These are phyloP conservation scores for Pichia inconspicua DNA, from an alignment of 1,139 yeast genomes.

Conservation along the genomic window DNA sequence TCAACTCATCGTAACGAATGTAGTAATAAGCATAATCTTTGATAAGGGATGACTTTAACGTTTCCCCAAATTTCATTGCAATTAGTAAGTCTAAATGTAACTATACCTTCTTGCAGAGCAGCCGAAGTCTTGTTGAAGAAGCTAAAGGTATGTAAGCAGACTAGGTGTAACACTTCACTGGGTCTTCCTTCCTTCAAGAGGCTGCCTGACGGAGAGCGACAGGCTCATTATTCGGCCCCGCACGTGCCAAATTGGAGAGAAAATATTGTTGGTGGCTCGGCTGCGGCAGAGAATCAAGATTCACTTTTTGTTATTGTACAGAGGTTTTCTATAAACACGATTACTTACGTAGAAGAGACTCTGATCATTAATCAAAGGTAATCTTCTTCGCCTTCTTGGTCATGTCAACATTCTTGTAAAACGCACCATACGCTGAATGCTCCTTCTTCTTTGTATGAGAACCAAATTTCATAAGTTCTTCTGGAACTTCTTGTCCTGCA, in stretches of 20 bases:
- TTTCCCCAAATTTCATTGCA: slow-evolving; percentile 70
- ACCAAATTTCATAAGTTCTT: slow-evolving; percentile 88
- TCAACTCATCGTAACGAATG: slow-evolving; percentile 83
- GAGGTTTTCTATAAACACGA: not conserved
- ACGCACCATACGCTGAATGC: slow-evolving; percentile 94
- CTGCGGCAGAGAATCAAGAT: no score
- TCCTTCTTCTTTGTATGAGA: slow-evolving; percentile 97
- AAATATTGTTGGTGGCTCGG: not conserved
- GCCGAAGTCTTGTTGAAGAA: not conserved
- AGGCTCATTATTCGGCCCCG: not conserved
- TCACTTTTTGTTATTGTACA: not conserved
- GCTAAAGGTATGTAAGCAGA: not conserved
- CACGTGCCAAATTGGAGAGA: not conserved
- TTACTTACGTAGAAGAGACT: not conserved
- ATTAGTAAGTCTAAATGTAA: no score
- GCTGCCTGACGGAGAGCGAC: not conserved
- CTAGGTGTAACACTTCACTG: not conserved
- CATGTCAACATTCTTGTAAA: slow-evolving; percentile 86
- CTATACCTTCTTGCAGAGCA: not conserved
- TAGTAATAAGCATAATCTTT: slow-evolving; percentile 86
- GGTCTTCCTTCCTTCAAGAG: not conserved
- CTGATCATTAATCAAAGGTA: slow-evolving; percentile 50
- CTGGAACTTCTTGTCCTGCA: slow-evolving; percentile 96
- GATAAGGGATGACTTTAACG: slow-evolving; percentile 61
- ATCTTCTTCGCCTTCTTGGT: slow-evolving; percentile 85